A percentile compares a stretch with the other conserved stretches of the same genome.
Conservation (phyloP, 257 asterid species). For the Solanum corneliomulleri region DNA sequence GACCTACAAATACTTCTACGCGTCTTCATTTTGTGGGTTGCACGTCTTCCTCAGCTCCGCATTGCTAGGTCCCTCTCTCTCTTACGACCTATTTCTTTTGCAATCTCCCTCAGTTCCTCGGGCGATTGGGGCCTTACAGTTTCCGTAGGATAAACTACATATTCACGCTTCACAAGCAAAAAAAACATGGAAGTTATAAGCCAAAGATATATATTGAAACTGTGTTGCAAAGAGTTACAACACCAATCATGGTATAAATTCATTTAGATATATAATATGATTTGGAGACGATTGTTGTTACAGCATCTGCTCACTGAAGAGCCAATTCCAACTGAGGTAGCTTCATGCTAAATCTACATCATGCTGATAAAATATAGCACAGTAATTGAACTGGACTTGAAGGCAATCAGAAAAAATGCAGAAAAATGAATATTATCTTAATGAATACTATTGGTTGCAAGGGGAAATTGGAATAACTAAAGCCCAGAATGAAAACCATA, state of each 20-base stretch:
- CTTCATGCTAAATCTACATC: background rate
- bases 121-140: slow-evolving; percentile 78
- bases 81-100: slow-evolving; percentile 58
- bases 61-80: slow-evolving; percentile 32
- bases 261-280: background rate
- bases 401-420: background rate
- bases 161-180: slow-evolving; percentile 55
- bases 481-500: background rate
- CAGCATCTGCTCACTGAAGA: background rate
- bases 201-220: background rate
- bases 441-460: background rate
- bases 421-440: background rate
- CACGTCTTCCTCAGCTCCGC: background rate
- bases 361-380: background rate
- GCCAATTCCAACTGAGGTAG: background rate
- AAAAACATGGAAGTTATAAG: background rate
- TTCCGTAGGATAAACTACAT: slow-evolving; percentile 77
- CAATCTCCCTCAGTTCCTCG: slow-evolving; percentile 82
- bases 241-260: background rate
- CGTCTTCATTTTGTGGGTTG: background rate
- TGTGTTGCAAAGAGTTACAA: background rate
- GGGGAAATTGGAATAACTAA: background rate
- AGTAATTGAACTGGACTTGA: background rate
- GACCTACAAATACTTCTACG: background rate
- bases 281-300: background rate